Evolutionary conservation across 179 eudicot species (phyloP).

Genomic region (Corrigiola litoralis): DNA sequence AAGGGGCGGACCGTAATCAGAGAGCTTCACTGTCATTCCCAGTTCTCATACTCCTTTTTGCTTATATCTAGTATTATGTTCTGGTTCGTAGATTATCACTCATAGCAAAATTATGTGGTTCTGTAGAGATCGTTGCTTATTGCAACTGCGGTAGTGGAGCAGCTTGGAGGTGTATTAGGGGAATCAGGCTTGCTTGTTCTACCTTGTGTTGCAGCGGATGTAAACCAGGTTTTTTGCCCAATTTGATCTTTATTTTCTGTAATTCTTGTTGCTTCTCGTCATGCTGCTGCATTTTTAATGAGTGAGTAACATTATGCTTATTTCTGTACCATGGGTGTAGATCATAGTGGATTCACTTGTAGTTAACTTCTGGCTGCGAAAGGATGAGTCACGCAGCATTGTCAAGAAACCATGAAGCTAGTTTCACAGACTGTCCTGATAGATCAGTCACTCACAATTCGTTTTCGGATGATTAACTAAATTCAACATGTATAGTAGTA

Average conservation of each 20-base stretch:
- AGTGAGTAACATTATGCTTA: conserved; percentile 7
- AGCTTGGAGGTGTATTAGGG: conserved; percentile 41
- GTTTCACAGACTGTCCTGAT: conserved; percentile 4
- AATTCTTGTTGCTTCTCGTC: not conserved
- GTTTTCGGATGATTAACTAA: not conserved
- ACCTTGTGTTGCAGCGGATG: conserved; percentile 43
- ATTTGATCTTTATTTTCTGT: not conserved
- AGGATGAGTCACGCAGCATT: conserved; percentile 31
- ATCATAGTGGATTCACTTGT: conserved; percentile 41
- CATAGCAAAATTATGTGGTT: not conserved
- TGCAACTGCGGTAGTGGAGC: conserved; percentile 42
- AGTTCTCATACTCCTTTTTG: too few species aligned
- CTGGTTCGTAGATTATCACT: too few species aligned
- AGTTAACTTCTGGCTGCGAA: conserved; percentile 41
- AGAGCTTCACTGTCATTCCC: too few species aligned
- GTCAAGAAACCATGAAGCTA: conserved; percentile 26
- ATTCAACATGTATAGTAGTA: not conserved
- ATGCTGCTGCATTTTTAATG: not conserved
- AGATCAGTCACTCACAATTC: not conserved
- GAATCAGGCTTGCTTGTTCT: conserved; percentile 42
- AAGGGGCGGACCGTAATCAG: too few species aligned
- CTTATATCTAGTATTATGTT: not conserved
- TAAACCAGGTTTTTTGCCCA: conserved; percentile 36
- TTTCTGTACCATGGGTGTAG: conserved; percentile 28
- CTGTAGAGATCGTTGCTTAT: conserved; percentile 39